phyloP scores from a whole-genome alignment of 768 basidiomycete species.

The Termitomyces sp. region DNA sequence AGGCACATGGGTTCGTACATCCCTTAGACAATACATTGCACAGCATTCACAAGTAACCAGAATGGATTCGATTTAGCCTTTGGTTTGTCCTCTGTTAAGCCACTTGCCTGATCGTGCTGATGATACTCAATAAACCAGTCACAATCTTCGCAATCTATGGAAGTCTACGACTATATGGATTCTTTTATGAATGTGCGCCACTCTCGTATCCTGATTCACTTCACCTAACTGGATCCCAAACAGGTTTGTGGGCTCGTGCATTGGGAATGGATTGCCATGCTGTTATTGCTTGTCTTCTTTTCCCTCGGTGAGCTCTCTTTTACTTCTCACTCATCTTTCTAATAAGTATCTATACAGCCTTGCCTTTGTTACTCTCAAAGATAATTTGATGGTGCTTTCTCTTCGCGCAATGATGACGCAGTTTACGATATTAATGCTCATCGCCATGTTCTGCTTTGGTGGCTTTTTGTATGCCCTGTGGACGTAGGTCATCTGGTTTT shows the following conservation, averaged over 20 bases:
- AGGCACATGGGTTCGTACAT: slow-evolving; percentile 67
- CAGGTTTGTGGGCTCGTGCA: slow-evolving; percentile 63
- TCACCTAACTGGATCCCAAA: neutral
- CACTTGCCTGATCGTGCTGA: neutral
- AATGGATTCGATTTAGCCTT: slow-evolving; percentile 95
- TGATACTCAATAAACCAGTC: slow-evolving; percentile 37
- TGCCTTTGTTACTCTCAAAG: slow-evolving; percentile 86
- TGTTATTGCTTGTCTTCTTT: slow-evolving; percentile 85
- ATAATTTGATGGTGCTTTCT: slow-evolving; percentile 77
- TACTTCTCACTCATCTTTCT: neutral
- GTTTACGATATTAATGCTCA: slow-evolving; percentile 78
- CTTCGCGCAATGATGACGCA: slow-evolving; percentile 92
- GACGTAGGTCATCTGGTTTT: slow-evolving; percentile 58
- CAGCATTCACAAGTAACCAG: slow-evolving; percentile 27
- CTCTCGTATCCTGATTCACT: neutral
- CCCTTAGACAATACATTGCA: neutral
- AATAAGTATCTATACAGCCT: slow-evolving; percentile 41
- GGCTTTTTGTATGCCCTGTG: slow-evolving; percentile 92
- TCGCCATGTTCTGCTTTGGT: slow-evolving; percentile 87
- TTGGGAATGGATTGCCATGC: slow-evolving; percentile 83
- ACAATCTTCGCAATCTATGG: slow-evolving; percentile 77
- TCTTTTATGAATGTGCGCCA: slow-evolving; percentile 58
- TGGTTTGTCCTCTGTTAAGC: slow-evolving; percentile 39
- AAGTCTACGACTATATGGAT: slow-evolving; percentile 72
- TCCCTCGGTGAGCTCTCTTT: slow-evolving; percentile 58